Evolutionary conservation across 139 green algal species (phyloP).

Genomic region (Haematococcus sp.): DNA sequence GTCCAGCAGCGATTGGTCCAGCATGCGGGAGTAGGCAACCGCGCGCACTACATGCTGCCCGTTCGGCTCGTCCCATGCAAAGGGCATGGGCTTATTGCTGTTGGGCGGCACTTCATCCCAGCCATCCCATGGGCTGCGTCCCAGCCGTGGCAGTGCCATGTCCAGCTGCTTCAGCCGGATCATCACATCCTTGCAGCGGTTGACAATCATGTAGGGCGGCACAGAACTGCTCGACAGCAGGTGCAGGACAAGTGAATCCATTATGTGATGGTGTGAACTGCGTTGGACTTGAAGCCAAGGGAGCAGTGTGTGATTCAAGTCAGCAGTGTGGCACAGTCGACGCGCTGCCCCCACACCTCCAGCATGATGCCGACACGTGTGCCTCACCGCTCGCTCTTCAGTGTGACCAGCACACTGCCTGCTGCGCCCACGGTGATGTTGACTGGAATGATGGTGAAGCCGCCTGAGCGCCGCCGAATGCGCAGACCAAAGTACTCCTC

Average conservation of each 20-base stretch:
- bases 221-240: slow-evolving; percentile 31
- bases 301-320: too few relatives aligned
- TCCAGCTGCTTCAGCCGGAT: slow-evolving; percentile 63
- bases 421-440: slow-evolving; percentile 77
- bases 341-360: too few relatives aligned
- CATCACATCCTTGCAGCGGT: slow-evolving; percentile 68
- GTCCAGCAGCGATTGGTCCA: not conserved
- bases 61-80: slow-evolving; percentile 83
- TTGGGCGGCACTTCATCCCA: slow-evolving; percentile 14
- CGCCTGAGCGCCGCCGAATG: slow-evolving; percentile 26
- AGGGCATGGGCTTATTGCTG: slow-evolving; percentile 48
- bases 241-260: not conserved
- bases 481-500: slow-evolving; percentile 81
- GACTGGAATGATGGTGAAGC: slow-evolving; percentile 80
- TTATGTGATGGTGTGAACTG: too few relatives aligned
- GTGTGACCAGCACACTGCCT: slow-evolving; percentile 54
- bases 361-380: too few relatives aligned
- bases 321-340: too few relatives aligned
- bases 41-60: slow-evolving; percentile 8
- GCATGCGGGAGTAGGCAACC: slow-evolving; percentile 9
- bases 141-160: not conserved
- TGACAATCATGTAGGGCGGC: slow-evolving; percentile 77
- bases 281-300: too few relatives aligned
- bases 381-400: slow-evolving; percentile 51
- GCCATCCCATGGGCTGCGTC: not conserved